Conservation (phyloP, 2,329 filamentous ascomycete species). For the Xylaria sp. region DNA sequence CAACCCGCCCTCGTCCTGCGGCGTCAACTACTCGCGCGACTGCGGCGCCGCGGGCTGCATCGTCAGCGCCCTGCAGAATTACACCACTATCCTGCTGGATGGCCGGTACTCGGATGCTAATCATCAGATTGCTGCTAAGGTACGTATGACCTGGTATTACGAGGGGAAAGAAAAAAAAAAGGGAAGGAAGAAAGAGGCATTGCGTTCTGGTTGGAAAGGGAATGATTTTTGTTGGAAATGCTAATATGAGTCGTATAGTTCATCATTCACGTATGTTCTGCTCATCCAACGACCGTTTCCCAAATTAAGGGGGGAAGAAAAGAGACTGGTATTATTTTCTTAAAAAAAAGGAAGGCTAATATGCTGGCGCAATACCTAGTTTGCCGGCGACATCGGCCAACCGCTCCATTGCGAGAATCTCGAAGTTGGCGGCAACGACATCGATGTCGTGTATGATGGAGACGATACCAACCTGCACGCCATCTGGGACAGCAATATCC, state of each 20-base stretch:
- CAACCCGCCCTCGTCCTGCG: constrained; percentile 66
- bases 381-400: constrained; percentile 66
- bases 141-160: constrained; percentile 20
- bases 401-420: constrained; percentile 64
- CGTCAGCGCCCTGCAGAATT: constrained; percentile 62
- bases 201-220: background rate
- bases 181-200: background rate
- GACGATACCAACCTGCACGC: constrained; percentile 67
- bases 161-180: background rate
- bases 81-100: constrained; percentile 47
- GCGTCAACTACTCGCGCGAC: constrained; percentile 68
- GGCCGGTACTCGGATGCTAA: constrained; percentile 44
- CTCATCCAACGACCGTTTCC: background rate
- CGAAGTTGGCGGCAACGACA: constrained; percentile 65
- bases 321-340: background rate
- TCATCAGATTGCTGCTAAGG: constrained; percentile 53
- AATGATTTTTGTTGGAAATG: background rate
- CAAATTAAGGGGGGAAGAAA: background rate
- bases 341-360: background rate
- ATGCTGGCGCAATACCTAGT: constrained; percentile 42
- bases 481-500: constrained; percentile 70
- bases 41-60: constrained; percentile 71
- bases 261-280: constrained; percentile 47
- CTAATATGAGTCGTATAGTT: constrained; percentile 40
- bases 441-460: constrained; percentile 63